Conservation (phyloP, 2,329 filamentous ascomycete genomes). For the Pyrenophora seminiperda region DNA sequence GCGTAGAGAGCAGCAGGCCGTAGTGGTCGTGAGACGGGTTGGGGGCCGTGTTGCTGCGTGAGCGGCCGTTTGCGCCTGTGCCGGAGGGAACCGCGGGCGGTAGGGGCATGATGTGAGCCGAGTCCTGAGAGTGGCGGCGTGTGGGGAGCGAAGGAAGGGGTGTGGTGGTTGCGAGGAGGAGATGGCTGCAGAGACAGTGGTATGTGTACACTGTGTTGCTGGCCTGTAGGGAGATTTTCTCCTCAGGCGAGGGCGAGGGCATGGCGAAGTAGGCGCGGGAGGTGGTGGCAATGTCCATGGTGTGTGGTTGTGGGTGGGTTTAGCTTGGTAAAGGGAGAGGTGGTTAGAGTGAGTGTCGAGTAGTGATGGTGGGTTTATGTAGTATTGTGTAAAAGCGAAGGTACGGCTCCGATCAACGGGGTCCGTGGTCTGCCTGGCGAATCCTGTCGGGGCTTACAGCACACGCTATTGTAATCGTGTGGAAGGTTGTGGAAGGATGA, state of each 20-base stretch:
- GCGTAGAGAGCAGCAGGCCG: conserved; percentile 58
- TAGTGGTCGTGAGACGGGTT: conserved; percentile 45
- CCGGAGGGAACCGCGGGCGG: conserved; percentile 37
- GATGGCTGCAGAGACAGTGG: conserved; percentile 70
- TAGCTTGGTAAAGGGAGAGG: too few relatives aligned
- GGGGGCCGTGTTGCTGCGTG: conserved; percentile 12
- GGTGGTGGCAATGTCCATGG: conserved; percentile 40
- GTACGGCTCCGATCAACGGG: conserved; percentile 9
- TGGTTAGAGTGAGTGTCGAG: too few relatives aligned
- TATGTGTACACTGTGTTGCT: conserved; percentile 57
- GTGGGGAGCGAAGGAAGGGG: conserved; percentile 59
- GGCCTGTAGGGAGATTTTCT: conserved; percentile 44
- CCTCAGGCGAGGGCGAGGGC: conserved; percentile 36
- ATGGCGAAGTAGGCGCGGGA: conserved; percentile 42
- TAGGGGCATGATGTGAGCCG: conserved; percentile 63
- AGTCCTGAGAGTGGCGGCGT: conserved; percentile 58
- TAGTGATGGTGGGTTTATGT: background rate
- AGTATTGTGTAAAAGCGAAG: background rate
- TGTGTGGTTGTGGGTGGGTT: conserved; percentile 4
- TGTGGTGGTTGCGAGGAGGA: conserved; percentile 65
- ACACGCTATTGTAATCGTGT: too few relatives aligned
- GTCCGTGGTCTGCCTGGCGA: background rate
- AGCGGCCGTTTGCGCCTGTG: conserved; percentile 9
- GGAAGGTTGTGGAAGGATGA: too few relatives aligned
- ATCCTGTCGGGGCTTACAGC: background rate